Base-by-base conservation (phyloP, 495 filamentous ascomycete genomes). In the Aspergillus avenaceus region DNA sequence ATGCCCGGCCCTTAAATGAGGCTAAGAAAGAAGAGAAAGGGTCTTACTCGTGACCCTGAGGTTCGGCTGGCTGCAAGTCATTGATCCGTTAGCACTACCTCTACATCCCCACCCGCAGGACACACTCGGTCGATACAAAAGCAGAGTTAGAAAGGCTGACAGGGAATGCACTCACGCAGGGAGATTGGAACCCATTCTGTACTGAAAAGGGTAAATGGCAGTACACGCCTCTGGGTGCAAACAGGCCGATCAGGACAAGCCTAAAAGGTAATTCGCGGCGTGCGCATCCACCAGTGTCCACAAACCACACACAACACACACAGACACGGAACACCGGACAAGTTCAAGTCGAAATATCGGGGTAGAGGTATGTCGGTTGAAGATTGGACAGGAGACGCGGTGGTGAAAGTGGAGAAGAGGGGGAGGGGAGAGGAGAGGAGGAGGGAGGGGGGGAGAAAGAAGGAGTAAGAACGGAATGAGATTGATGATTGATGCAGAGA, bases 1-100 rank as follows among this genome's bases (percentile, higher is more conserved):
- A 13, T 18, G 2, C 44, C 54, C 49, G 36, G 26, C 22, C 18
- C 38, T 40, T 52, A 31, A 40, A 56, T 37, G 45, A 23, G 52
- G 50, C 22, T 44, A 42, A 59, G 40, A 3, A 53, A 55, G 8
- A 44, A 32, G 46, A 48, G n/a, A n/a, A n/a, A n/a, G 50, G 52
- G 49, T 66, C 75, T 69, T 77, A 84, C 82, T 83, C 66, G 81
- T 85, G 59, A 84, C 75, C 69, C 82, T 67, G 46, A 85, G 73
- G 65, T 85, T 84, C 69, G 76, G 72, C 65, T 75, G 69, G 55
- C 75, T 82, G 53, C 42, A 68, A 61, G 52, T 55, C 34, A 42
- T 36, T 14, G 14, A 42, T 31, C 36, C 7, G 53, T 79, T 61
- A 76, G 70, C 60, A 60, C 5, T 2, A 8, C n/a, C 23, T 29